Percentiles rank a stretch among this genome's conserved stretches.
Evolutionary conservation across 371 early-diverging fungal species (phyloP).

Genomic region (Mortierella sp.): DNA sequence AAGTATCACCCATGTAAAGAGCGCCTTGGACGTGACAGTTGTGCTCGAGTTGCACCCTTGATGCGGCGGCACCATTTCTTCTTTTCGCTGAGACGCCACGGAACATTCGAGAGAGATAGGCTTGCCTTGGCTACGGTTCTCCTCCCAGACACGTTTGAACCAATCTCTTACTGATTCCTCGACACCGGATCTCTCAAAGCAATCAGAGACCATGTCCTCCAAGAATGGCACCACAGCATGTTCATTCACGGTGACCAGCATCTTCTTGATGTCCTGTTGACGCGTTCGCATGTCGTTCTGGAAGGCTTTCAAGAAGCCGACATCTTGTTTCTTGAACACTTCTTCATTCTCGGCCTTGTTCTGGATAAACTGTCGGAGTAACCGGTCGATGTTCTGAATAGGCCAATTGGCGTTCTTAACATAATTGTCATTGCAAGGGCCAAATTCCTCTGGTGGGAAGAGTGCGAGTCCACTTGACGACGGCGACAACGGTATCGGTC

Average conservation of each 20-base stretch:
- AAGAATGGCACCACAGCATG: neutral
- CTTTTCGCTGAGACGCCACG: neutral
- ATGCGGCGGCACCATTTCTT: neutral
- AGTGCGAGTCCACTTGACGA: neutral
- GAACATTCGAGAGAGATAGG: slow-evolving; percentile 20
- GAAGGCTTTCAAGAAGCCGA: slow-evolving; percentile 5
- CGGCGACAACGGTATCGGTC: neutral
- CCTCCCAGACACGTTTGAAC: slow-evolving; percentile 7
- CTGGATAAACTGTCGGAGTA: slow-evolving; percentile 4
- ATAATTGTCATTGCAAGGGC: neutral
- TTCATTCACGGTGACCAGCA: slow-evolving; percentile 14
- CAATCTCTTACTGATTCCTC: slow-evolving; percentile 13
- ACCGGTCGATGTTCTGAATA: neutral
- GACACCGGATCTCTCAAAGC: slow-evolving; percentile 10
- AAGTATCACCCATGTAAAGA: slow-evolving; percentile 16
- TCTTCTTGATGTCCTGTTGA: slow-evolving; percentile 1
- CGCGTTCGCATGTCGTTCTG: slow-evolving; percentile 6
- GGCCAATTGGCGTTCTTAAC: too few relatives aligned
- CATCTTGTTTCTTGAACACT: slow-evolving; percentile 16
- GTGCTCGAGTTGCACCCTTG: slow-evolving; percentile 1
- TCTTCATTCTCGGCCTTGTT: slow-evolving; percentile 25
- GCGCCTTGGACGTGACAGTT: neutral
- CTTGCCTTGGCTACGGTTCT: neutral
- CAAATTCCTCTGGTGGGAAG: too few relatives aligned
- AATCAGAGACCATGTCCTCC: slow-evolving; percentile 5